Conservation (phyloP, 2,329 filamentous ascomycete genomes). For the Epichloe sylvatica region DNA sequence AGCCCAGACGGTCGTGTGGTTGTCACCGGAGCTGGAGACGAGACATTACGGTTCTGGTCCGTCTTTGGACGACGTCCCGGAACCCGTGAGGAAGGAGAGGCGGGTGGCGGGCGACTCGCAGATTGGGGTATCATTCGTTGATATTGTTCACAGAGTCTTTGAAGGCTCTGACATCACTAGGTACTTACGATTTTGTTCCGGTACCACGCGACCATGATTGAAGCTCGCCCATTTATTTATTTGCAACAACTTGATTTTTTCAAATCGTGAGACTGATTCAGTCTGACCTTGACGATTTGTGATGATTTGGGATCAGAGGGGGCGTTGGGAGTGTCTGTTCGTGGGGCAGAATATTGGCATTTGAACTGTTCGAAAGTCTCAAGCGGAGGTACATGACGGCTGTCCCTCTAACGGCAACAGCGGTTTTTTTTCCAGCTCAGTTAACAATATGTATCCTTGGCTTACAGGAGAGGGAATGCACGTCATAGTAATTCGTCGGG, state of each 20-base stretch:
- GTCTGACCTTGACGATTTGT: neutral
- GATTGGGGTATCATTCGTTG: slow-evolving; percentile 75
- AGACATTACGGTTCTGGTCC: slow-evolving; percentile 94
- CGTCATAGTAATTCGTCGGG: neutral
- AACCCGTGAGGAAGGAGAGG: slow-evolving; percentile 52
- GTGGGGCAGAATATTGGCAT: neutral
- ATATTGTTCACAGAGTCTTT: neutral
- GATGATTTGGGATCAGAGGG: neutral
- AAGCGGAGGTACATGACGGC: neutral
- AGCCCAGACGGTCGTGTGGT: slow-evolving; percentile 89
- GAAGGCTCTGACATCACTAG: neutral
- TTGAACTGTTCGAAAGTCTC: neutral
- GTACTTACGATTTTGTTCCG: neutral
- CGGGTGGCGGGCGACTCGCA: slow-evolving; percentile 45
- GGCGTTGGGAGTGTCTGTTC: neutral
- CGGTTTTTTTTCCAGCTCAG: neutral
- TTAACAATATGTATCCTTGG: neutral
- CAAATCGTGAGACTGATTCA: neutral
- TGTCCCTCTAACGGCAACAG: neutral
- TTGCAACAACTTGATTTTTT: neutral
- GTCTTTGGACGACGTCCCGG: slow-evolving; percentile 77
- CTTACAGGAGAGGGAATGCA: neutral
- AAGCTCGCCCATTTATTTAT: neutral
- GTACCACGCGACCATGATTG: neutral
- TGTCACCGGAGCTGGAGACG: slow-evolving; percentile 90